phyloP scores from a whole-genome alignment of 805 yeast species.

The Saccharomycopsis fodiens region DNA sequence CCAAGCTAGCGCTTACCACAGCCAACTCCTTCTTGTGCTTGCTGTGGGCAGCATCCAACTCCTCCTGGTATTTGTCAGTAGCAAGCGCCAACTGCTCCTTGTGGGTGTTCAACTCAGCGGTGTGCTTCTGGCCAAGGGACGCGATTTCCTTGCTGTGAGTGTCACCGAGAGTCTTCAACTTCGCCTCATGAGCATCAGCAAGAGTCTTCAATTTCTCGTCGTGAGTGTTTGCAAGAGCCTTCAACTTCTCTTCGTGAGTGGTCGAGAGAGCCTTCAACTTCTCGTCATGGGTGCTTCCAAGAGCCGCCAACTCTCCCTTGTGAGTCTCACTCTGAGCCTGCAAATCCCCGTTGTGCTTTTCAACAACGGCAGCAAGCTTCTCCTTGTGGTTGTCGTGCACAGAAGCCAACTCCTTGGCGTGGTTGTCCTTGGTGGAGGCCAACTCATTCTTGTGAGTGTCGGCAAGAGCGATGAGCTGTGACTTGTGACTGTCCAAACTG shows the following conservation, averaged over 20 bases:
- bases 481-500: background rate
- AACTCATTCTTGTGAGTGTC: slow-evolving; percentile 1
- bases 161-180: background rate
- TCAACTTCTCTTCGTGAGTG: background rate
- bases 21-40: slow-evolving; percentile 2
- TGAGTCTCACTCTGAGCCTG: background rate
- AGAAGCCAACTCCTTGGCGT: background rate
- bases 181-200: slow-evolving; percentile 1
- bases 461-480: background rate
- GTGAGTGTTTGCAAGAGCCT: background rate
- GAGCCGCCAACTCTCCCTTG: background rate
- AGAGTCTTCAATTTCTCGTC: background rate
- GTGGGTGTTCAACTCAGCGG: background rate
- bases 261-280: background rate
- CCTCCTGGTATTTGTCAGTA: background rate
- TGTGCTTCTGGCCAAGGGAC: background rate
- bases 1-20: background rate
- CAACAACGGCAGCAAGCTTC: background rate
- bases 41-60: background rate
- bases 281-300: background rate
- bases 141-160: background rate
- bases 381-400: background rate
- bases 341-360: background rate
- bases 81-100: too few relatives aligned
- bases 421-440: background rate